Conservation (phyloP, 2,329 filamentous ascomycete genomes). For the Pseudogymnoascus sp. region DNA sequence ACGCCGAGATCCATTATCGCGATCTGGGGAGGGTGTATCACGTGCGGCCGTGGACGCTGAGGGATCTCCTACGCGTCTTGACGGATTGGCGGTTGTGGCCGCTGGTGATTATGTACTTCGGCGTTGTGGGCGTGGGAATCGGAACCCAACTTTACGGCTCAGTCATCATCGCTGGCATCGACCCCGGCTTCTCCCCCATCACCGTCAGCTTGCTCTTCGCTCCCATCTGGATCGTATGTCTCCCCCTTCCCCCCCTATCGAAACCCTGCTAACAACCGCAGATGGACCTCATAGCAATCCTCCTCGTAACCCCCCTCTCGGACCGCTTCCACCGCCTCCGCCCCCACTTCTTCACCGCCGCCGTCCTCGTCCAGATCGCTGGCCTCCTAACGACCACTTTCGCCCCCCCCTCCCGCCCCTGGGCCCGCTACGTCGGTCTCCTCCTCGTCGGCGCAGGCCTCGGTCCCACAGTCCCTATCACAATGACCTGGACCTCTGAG, state of each 20-base stretch:
- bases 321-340: constrained; percentile 78
- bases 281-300: constrained; percentile 83
- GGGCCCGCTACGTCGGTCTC: constrained; percentile 83
- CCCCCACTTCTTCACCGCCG: constrained; percentile 70
- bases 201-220: constrained; percentile 76
- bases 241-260: not conserved
- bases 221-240: constrained; percentile 79
- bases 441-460: constrained; percentile 85
- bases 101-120: constrained; percentile 84
- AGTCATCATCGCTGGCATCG: constrained; percentile 74
- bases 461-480: constrained; percentile 83
- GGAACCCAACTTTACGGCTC: constrained; percentile 83
- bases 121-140: constrained; percentile 85
- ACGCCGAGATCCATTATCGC: constrained; percentile 73
- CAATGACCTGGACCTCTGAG: constrained; percentile 89
- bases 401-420: constrained; percentile 55
- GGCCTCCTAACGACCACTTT: constrained; percentile 75
- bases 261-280: constrained; percentile 25
- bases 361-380: constrained; percentile 69
- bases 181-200: constrained; percentile 62
- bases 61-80: constrained; percentile 61
- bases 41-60: constrained; percentile 60
- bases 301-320: constrained; percentile 75
- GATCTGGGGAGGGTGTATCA: constrained; percentile 78
- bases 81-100: constrained; percentile 87